Evolutionary conservation across 306 rosid species (phyloP).

Genomic region (Acacia melanoxylon): DNA sequence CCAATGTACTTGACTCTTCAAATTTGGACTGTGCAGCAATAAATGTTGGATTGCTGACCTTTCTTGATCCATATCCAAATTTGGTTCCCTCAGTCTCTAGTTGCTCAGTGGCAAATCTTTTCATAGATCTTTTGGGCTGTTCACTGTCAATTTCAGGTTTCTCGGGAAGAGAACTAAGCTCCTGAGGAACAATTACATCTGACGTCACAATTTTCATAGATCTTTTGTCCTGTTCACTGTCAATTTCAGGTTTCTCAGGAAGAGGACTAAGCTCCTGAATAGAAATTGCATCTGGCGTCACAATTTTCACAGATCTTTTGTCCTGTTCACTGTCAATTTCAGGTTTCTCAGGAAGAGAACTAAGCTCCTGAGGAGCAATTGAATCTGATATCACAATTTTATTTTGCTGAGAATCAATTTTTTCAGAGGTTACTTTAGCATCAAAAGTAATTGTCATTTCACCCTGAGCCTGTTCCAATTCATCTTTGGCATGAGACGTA

Average conservation of each 20-base stretch:
- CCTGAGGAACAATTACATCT: conserved; percentile 39
- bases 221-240: conserved; percentile 49
- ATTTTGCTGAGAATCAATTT: conserved; percentile 39
- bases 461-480: conserved; percentile 44
- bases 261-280: conserved; percentile 41
- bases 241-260: conserved; percentile 48
- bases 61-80: conserved; percentile 58
- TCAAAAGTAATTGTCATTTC: conserved; percentile 44
- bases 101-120: conserved; percentile 62
- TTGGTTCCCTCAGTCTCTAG: conserved; percentile 74
- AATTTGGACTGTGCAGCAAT: conserved; percentile 76
- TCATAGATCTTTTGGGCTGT: conserved; percentile 50
- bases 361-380: conserved; percentile 38
- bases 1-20: conserved; percentile 57
- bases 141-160: conserved; percentile 54
- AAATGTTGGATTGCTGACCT: conserved; percentile 68
- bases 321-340: conserved; percentile 51
- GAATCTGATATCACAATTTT: conserved; percentile 36
- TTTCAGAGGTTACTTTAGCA: conserved; percentile 38
- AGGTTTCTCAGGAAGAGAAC: conserved; percentile 43
- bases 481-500: conserved; percentile 39
- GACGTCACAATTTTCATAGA: conserved; percentile 43
- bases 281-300: conserved; percentile 36
- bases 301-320: conserved; percentile 48
- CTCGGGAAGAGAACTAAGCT: conserved; percentile 41